These are phyloP conservation scores for Scutellaria baicalensis DNA, from an alignment of 257 asterid species.

Conservation along the genomic window DNA sequence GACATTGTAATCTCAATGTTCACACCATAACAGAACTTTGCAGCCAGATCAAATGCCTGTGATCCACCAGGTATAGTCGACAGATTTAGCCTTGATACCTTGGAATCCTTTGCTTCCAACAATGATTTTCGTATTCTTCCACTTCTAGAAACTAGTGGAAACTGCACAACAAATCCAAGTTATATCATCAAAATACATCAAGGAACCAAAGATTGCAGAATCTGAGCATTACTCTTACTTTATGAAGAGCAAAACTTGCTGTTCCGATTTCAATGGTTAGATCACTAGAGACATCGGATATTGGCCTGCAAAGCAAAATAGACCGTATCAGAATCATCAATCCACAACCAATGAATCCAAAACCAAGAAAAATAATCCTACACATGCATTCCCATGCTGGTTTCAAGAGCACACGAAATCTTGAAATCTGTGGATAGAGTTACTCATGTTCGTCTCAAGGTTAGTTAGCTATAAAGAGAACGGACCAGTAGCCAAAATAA, in stretches of 20 bases:
- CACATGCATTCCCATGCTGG: conserved; percentile 22
- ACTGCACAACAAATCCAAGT: conserved; percentile 35
- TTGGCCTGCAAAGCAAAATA: conserved; percentile 63
- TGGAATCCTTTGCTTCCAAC: conserved; percentile 65
- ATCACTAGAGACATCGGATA: conserved; percentile 95
- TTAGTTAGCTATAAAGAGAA: conserved; percentile 1
- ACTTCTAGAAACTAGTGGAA: conserved; percentile 81
- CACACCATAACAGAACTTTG: conserved; percentile 88
- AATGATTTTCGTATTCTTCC: conserved; percentile 65
- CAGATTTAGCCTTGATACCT: conserved; percentile 49
- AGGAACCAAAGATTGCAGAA: no score
- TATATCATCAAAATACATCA: neutral
- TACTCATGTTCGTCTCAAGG: neutral
- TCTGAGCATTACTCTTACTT: conserved; percentile 39
- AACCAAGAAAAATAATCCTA: conserved; percentile 14
- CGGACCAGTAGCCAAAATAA: conserved; percentile 16
- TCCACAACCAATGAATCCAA: neutral
- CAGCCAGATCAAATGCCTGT: conserved; percentile 79
- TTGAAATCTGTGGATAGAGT: conserved; percentile 16
- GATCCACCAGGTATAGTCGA: conserved; percentile 80
- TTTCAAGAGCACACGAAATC: conserved; percentile 9
- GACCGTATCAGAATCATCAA: neutral
- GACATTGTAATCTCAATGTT: conserved; percentile 58
- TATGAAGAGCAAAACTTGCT: conserved; percentile 78
- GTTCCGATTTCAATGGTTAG: conserved; percentile 80